Evolutionary conservation across 148 eudicot species (phyloP).

Genomic region (Vaccinium macrocarpon): DNA sequence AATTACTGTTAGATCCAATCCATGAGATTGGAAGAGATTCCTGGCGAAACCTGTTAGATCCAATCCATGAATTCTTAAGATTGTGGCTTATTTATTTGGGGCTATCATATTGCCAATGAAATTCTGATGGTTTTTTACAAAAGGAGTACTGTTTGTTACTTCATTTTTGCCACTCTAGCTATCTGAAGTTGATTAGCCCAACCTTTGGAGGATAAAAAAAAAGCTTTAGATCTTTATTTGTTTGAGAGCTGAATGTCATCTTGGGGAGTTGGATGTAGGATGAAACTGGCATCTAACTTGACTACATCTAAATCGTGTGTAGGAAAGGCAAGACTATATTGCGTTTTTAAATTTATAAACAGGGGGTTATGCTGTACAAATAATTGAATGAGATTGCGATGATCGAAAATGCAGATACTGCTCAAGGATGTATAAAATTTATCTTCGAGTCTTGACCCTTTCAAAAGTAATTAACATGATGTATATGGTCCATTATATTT

Average conservation of each 20-base stretch:
- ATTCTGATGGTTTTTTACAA: neutral
- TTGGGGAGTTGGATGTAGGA: neutral
- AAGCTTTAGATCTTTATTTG: neutral
- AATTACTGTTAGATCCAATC: too few relatives aligned
- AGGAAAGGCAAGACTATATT: neutral
- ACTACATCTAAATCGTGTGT: neutral
- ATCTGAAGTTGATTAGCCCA: neutral
- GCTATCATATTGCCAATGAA: slow-evolving; percentile 2
- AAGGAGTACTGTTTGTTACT: neutral
- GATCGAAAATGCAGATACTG: neutral
- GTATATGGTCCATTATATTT: neutral
- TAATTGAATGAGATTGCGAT: neutral
- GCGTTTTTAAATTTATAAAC: neutral
- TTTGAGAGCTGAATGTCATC: neutral
- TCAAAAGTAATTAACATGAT: neutral
- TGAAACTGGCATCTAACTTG: neutral
- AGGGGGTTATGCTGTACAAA: neutral
- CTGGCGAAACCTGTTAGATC: too few relatives aligned
- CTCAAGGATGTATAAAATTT: neutral
- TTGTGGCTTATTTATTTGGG: neutral
- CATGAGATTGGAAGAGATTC: too few relatives aligned
- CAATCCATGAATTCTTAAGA: neutral
- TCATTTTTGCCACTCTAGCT: neutral
- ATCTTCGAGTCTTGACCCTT: neutral
- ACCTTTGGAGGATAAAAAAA: neutral